phyloP scores from a whole-genome alignment of 768 basidiomycete genomes.

The Suillus plorans region DNA sequence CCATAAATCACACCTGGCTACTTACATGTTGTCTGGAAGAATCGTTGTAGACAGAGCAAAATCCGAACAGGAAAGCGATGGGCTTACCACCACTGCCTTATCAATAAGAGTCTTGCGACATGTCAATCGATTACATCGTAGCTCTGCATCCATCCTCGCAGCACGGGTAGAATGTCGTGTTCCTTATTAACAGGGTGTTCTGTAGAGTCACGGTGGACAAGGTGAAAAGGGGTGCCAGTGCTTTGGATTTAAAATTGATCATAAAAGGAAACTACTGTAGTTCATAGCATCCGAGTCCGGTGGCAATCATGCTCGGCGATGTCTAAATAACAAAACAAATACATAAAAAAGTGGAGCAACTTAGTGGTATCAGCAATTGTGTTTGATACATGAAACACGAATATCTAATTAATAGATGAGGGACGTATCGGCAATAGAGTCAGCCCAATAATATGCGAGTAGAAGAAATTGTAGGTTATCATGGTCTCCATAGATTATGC shows the following conservation, averaged over 20 bases:
- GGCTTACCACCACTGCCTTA: conserved; percentile 82
- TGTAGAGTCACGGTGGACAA: background rate
- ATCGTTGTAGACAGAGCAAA: conserved; percentile 15
- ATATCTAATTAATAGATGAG: conserved; percentile 25
- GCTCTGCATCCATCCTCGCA: conserved; percentile 65
- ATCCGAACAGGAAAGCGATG: conserved; percentile 6
- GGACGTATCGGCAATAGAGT: conserved; percentile 8
- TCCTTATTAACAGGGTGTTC: background rate
- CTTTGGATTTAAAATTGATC: background rate
- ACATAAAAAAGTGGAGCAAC: conserved; percentile 26
- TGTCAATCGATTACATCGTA: conserved; percentile 78
- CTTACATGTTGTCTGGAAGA: conserved; percentile 55
- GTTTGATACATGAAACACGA: conserved; percentile 28
- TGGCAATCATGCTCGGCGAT: background rate
- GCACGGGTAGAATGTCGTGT: background rate
- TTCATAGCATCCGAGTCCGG: background rate
- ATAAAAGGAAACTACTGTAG: background rate
- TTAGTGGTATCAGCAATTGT: conserved; percentile 23
- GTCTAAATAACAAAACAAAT: conserved; percentile 23
- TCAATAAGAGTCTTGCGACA: conserved; percentile 68
- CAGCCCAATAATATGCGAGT: conserved; percentile 17
- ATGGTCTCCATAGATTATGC: conserved; percentile 67
- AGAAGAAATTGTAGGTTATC: conserved; percentile 22
- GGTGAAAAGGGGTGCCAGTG: background rate
- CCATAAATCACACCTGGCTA: background rate